Evolutionary conservation across 495 filamentous ascomycete genomes (phyloP).

Genomic region (Penicillium manginii): DNA sequence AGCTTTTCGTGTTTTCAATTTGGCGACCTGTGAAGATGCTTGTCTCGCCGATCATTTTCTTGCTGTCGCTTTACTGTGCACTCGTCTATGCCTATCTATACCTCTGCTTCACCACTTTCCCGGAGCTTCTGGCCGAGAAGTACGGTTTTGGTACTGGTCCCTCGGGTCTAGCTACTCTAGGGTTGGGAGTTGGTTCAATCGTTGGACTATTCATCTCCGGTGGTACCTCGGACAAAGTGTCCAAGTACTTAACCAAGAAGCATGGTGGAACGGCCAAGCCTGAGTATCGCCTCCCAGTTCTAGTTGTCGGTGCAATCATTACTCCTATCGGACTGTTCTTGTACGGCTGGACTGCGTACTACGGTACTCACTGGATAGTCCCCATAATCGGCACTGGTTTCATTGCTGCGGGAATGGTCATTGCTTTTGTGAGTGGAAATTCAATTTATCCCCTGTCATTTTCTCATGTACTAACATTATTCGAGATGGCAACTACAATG

Average conservation of each 20-base stretch:
- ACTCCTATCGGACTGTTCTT: slow-evolving; percentile 70
- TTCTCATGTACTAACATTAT: slow-evolving; percentile 56
- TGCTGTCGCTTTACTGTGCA: slow-evolving; percentile 57
- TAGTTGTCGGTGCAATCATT: slow-evolving; percentile 57
- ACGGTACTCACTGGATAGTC: slow-evolving; percentile 63
- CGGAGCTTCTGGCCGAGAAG: slow-evolving; percentile 54
- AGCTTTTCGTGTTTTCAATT: slow-evolving; percentile 45
- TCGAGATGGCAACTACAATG: not conserved
- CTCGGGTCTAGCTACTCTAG: slow-evolving; percentile 60
- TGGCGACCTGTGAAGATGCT: slow-evolving; percentile 57
- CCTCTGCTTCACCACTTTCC: slow-evolving; percentile 64
- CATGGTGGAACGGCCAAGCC: slow-evolving; percentile 29
- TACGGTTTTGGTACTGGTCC: slow-evolving; percentile 61
- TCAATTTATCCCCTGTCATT: slow-evolving; percentile 25
- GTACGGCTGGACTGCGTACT: slow-evolving; percentile 67
- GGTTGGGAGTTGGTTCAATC: slow-evolving; percentile 54
- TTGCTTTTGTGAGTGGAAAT: not conserved
- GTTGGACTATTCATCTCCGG: slow-evolving; percentile 45
- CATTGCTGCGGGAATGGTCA: slow-evolving; percentile 64
- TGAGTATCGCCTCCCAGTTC: slow-evolving; percentile 50
- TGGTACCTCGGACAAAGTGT: slow-evolving; percentile 36
- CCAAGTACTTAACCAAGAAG: slow-evolving; percentile 7
- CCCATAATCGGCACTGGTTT: slow-evolving; percentile 67
- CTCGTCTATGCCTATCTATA: slow-evolving; percentile 65
- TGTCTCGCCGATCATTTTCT: slow-evolving; percentile 60